Percentiles rank a stretch among this genome's conserved stretches.
Conservation (phyloP, 83 land plant species). For the Thuja plicata region DNA sequence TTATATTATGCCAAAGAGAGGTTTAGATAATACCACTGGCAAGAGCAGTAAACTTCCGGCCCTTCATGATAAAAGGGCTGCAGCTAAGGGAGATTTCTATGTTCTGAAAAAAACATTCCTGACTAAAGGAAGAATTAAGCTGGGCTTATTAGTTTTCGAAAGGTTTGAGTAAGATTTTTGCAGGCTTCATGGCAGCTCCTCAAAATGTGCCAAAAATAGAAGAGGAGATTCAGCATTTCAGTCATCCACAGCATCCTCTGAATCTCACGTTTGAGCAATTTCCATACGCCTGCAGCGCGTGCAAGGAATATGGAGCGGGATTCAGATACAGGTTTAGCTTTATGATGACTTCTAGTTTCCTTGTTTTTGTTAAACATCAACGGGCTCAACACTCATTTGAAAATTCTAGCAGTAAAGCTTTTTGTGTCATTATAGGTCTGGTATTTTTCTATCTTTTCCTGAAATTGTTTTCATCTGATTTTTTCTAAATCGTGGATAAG, state of each 20-base stretch:
- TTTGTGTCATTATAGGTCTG: no score
- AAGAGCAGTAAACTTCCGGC: not conserved
- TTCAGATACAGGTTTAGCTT: constrained; percentile 26
- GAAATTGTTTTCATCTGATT: no score
- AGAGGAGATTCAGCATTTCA: constrained; percentile 34
- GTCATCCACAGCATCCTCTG: constrained; percentile 53
- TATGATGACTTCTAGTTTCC: no score
- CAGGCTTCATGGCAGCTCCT: not conserved
- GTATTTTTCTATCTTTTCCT: no score
- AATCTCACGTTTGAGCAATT: constrained; percentile 17
- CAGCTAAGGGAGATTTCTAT: not conserved
- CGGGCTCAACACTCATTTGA: no score
- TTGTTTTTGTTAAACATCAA: no score
- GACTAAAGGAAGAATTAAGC: not conserved
- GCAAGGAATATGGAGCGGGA: constrained; percentile 65
- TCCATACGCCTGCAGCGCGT: constrained; percentile 45
- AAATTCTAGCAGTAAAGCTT: no score
- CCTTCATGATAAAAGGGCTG: not conserved
- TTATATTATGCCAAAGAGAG: not conserved
- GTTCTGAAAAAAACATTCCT: not conserved
- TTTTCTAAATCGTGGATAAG: no score
- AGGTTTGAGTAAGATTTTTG: not conserved
- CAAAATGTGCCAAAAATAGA: not conserved
- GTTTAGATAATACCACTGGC: not conserved
- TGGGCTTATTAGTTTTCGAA: not conserved